These are phyloP conservation scores for Excoecaria cochinchinensis DNA, from an alignment of 345 rosid species.

Conservation along the genomic window DNA sequence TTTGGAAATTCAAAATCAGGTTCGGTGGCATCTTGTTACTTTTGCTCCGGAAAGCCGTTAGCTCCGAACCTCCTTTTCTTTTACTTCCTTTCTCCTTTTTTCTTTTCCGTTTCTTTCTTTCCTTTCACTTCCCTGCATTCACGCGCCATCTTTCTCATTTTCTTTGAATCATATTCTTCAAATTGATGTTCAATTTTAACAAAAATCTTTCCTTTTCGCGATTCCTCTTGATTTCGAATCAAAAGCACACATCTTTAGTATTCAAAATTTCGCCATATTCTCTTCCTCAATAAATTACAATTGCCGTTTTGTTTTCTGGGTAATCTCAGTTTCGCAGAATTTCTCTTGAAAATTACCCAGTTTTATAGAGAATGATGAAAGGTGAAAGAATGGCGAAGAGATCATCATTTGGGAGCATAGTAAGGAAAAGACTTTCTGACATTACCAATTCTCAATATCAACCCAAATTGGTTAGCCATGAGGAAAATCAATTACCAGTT, in stretches of 20 bases:
- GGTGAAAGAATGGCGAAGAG: constrained; percentile 27
- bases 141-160: neutral
- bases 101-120: constrained; percentile 1
- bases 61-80: constrained; percentile 23
- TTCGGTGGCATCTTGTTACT: neutral
- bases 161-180: constrained; percentile 5
- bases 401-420: constrained; percentile 48
- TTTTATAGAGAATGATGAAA: constrained; percentile 12
- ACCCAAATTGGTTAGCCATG: constrained; percentile 17
- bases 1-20: constrained; percentile 42
- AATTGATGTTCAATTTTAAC: neutral
- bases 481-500: constrained; percentile 25
- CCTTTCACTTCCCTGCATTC: constrained; percentile 1
- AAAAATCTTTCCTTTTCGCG: neutral
- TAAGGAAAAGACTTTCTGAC: constrained; percentile 57
- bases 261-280: neutral
- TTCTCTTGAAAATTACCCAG: neutral
- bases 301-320: constrained; percentile 4
- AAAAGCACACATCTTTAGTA: neutral
- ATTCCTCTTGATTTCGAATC: neutral
- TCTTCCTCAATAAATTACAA: neutral
- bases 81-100: constrained; percentile 10
- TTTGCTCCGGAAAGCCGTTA: constrained; percentile 48
- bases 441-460: constrained; percentile 58
- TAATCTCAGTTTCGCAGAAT: neutral